Evolutionary conservation across 1,284 basidiomycete species (phyloP).

Genomic region (Papiliotrema fonsecae): DNA sequence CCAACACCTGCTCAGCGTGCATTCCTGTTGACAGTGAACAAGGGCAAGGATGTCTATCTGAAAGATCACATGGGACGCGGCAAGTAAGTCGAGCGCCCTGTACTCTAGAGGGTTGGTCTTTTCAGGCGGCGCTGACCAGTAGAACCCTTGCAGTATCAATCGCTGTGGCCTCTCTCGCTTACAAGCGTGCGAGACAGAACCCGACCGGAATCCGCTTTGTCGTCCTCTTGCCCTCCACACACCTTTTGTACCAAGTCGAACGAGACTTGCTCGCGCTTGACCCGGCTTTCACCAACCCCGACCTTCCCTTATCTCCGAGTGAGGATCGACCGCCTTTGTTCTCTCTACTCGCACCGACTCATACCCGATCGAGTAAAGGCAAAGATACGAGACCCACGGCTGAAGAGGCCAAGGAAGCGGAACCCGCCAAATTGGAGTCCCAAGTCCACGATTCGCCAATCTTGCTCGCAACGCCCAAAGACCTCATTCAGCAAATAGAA

Average conservation of each 20-base stretch:
- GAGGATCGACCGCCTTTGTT: conserved; percentile 1
- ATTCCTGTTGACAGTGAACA: conserved; percentile 21
- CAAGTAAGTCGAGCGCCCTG: conserved; percentile 23
- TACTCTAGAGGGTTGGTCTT: no score
- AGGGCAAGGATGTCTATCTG: conserved; percentile 28
- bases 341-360: conserved; percentile 1
- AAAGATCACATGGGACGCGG: conserved; percentile 36
- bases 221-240: conserved; percentile 26
- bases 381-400: not conserved
- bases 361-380: not conserved
- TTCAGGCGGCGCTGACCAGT: not conserved
- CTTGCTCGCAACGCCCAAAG: conserved; percentile 5
- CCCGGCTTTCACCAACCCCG: conserved; percentile 4
- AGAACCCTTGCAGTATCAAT: conserved; percentile 26
- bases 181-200: not conserved
- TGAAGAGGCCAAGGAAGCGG: not conserved
- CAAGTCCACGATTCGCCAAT: not conserved
- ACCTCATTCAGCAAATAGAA: not conserved
- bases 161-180: conserved; percentile 17
- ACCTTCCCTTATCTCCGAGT: not conserved
- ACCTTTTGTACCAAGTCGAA: conserved; percentile 27
- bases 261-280: conserved; percentile 10
- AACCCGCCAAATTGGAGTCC: not conserved
- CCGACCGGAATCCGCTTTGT: conserved; percentile 7
- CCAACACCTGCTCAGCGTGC: conserved; percentile 33